Evolutionary conservation across 352 stramenopile genomes (phyloP).

Genomic region (Pythium guiyangense): DNA sequence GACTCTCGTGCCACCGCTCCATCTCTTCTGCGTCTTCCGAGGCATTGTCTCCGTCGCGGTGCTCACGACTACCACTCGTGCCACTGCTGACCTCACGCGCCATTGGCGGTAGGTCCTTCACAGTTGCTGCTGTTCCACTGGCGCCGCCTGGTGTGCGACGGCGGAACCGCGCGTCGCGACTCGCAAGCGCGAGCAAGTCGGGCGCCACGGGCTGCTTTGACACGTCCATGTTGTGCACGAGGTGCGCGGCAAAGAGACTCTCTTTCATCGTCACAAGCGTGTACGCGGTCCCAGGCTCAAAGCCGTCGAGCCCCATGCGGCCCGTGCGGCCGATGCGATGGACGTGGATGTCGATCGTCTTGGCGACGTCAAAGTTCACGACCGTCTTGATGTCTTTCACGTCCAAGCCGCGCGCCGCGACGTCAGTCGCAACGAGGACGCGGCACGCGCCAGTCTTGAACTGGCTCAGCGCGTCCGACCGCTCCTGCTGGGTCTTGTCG

Average conservation of each 20-base stretch:
- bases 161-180: slow-evolving; percentile 43
- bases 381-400: slow-evolving; percentile 90
- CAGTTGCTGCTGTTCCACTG: too few species aligned
- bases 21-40: slow-evolving; percentile 39
- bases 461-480: slow-evolving; percentile 50
- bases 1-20: slow-evolving; percentile 50
- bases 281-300: slow-evolving; percentile 78
- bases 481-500: slow-evolving; percentile 79
- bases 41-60: slow-evolving; percentile 23
- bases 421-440: slow-evolving; percentile 85
- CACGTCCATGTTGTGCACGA: slow-evolving; percentile 85
- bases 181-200: slow-evolving; percentile 59
- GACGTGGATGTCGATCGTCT: slow-evolving; percentile 90
- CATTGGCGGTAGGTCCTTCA: not conserved
- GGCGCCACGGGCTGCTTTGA: slow-evolving; percentile 48
- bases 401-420: slow-evolving; percentile 83
- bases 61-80: not conserved
- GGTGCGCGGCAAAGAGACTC: slow-evolving; percentile 61
- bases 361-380: slow-evolving; percentile 90
- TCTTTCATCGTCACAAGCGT: slow-evolving; percentile 76
- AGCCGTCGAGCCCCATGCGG: slow-evolving; percentile 76
- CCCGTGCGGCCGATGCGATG: slow-evolving; percentile 88
- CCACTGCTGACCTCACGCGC: not conserved
- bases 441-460: slow-evolving; percentile 60
- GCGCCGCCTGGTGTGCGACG: slow-evolving; percentile 22